Percentiles rank a stretch among this genome's conserved stretches.
phyloP scores from a whole-genome alignment of 2,329 filamentous ascomycete genomes.

The Paecilomyces sp. region DNA sequence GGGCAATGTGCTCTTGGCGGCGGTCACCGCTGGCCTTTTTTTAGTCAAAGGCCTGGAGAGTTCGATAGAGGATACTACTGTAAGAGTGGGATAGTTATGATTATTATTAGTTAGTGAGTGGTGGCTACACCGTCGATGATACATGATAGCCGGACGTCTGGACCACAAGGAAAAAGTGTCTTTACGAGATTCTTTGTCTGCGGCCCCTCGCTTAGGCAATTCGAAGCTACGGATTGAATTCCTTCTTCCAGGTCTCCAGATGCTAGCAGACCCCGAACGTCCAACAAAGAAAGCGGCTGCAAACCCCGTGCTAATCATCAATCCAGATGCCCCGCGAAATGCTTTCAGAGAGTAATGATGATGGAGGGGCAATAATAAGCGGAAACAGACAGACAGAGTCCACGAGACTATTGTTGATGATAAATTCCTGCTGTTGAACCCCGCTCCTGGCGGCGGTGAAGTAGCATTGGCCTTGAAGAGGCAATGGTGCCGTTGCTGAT shows the following conservation, averaged over 20 bases:
- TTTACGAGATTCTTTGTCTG: background rate
- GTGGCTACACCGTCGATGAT: no score
- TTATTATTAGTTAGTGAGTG: no score
- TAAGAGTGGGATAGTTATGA: no score
- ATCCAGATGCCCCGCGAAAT: background rate
- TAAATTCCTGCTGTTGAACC: background rate
- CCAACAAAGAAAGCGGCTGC: background rate
- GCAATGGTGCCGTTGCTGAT: background rate
- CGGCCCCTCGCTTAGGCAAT: background rate
- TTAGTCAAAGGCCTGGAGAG: background rate
- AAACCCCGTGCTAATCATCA: background rate
- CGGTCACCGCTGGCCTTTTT: background rate
- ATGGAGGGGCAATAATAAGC: background rate
- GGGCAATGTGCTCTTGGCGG: background rate
- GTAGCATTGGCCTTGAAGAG: background rate
- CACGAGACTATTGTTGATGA: background rate
- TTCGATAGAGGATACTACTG: background rate
- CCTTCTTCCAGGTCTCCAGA: background rate
- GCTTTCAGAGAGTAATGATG: background rate
- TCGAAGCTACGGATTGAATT: background rate
- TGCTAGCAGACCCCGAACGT: background rate
- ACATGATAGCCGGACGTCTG: background rate
- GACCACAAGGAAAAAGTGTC: background rate
- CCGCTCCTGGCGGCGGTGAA: background rate
- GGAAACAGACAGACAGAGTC: background rate